A percentile compares a stretch with the other conserved stretches of the same genome.
These are phyloP conservation scores for Globisporangium megalacanthum DNA, from an alignment of 352 stramenopile genomes.

Conservation along the genomic window DNA sequence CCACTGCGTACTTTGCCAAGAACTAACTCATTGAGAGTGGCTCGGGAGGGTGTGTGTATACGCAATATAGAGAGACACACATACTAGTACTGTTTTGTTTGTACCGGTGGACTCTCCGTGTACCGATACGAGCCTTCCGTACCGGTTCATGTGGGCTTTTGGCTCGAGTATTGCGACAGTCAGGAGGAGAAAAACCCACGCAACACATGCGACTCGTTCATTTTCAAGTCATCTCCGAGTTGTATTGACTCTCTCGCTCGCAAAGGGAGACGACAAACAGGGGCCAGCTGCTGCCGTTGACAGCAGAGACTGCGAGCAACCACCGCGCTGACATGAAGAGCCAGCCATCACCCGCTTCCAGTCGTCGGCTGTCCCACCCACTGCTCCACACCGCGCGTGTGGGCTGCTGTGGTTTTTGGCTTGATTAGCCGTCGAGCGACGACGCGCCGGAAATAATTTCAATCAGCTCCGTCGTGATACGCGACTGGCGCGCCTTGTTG, in stretches of 20 bases:
- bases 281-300: background rate
- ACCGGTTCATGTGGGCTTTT: too few species aligned
- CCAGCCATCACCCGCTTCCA: too few species aligned
- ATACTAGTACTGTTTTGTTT: background rate
- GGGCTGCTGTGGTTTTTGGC: conserved; percentile 10
- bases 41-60: background rate
- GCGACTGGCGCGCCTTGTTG: conserved; percentile 92
- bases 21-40: conserved; percentile 10
- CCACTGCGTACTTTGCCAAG: conserved; percentile 68
- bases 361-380: background rate
- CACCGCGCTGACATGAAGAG: too few species aligned
- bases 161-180: too few species aligned
- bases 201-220: too few species aligned
- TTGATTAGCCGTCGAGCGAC: conserved; percentile 89
- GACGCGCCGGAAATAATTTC: conserved; percentile 98
- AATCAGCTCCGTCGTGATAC: conserved; percentile 97
- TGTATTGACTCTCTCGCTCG: background rate
- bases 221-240: background rate
- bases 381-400: conserved; percentile 3
- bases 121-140: too few species aligned
- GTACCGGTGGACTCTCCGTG: too few species aligned
- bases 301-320: background rate
- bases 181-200: too few species aligned
- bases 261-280: background rate
- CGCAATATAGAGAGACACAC: background rate